phyloP scores from a whole-genome alignment of 2,329 filamentous ascomycete species.

The Amesomyces nigricolor region DNA sequence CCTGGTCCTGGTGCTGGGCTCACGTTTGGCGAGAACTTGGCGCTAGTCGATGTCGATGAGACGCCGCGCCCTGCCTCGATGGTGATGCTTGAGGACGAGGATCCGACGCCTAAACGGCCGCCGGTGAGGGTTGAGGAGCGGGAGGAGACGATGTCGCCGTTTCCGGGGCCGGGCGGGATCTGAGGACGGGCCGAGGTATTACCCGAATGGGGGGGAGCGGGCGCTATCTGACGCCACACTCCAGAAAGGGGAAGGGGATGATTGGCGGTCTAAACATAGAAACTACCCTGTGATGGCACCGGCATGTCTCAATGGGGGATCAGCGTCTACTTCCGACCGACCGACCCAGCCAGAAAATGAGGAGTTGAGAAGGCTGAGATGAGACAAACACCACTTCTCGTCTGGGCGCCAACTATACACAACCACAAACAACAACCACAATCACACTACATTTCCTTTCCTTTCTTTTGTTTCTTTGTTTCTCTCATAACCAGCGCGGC shows the following conservation, averaged over 20 bases:
- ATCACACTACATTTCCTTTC: background rate
- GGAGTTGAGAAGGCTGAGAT: too few relatives aligned
- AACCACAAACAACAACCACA: constrained; percentile 1
- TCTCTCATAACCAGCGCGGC: constrained; percentile 15
- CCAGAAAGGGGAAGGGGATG: too few relatives aligned
- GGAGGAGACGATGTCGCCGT: constrained; percentile 19
- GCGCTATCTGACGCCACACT: too few relatives aligned
- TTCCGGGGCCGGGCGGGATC: constrained; percentile 15
- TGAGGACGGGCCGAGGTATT: background rate
- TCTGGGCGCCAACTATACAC: background rate
- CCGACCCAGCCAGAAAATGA: too few relatives aligned
- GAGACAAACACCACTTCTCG: too few relatives aligned
- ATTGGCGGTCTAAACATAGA: too few relatives aligned
- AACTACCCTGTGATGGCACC: too few relatives aligned
- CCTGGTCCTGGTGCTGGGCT: constrained; percentile 15
- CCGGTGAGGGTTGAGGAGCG: constrained; percentile 16
- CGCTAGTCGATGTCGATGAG: constrained; percentile 22
- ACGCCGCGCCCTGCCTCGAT: constrained; percentile 24
- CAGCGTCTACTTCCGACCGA: too few relatives aligned
- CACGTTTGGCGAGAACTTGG: constrained; percentile 2
- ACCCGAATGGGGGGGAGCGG: too few relatives aligned
- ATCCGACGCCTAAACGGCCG: constrained; percentile 26
- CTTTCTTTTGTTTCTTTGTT: background rate
- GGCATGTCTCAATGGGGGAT: too few relatives aligned
- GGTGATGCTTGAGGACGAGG: constrained; percentile 20